Conservation (phyloP, 2,329 filamentous ascomycete species). For the Exophiala phaeomuriformis region DNA sequence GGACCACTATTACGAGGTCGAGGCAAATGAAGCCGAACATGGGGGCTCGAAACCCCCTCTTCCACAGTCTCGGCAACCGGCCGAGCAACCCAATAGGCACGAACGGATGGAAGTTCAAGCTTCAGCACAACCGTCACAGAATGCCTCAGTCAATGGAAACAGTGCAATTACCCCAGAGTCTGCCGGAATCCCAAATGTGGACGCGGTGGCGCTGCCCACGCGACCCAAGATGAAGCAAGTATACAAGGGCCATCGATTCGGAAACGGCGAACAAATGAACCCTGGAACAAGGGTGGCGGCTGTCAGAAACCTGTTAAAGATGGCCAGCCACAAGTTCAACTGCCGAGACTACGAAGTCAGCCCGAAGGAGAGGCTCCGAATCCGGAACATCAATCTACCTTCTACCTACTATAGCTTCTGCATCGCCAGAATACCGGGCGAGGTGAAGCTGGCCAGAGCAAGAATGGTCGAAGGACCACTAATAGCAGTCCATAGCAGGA, state of each 20-base stretch:
- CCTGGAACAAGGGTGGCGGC: conserved; percentile 51
- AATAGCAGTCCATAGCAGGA: conserved; percentile 48
- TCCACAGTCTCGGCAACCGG: conserved; percentile 15
- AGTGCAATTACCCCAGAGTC: neutral
- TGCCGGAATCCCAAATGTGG: conserved; percentile 1
- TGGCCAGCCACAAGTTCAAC: conserved; percentile 51
- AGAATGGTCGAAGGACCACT: conserved; percentile 54
- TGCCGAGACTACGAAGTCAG: conserved; percentile 44
- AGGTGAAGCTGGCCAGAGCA: conserved; percentile 46
- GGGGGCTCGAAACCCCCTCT: neutral
- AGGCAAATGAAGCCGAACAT: conserved; percentile 26
- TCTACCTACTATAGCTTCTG: conserved; percentile 51
- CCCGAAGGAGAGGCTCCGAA: conserved; percentile 38
- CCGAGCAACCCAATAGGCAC: conserved; percentile 13
- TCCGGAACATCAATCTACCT: conserved; percentile 41
- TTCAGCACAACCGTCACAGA: neutral
- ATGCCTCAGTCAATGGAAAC: neutral
- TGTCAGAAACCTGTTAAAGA: conserved; percentile 51
- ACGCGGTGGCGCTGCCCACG: conserved; percentile 15
- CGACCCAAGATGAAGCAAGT: conserved; percentile 22
- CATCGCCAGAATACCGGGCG: conserved; percentile 48
- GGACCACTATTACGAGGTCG: conserved; percentile 48
- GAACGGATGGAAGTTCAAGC: conserved; percentile 9
- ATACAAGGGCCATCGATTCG: conserved; percentile 55
- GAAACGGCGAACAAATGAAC: conserved; percentile 52